Percentiles rank a stretch among this genome's conserved stretches.
Conservation (phyloP, 805 yeast genomes). For the Lachancea thermotolerans region DNA sequence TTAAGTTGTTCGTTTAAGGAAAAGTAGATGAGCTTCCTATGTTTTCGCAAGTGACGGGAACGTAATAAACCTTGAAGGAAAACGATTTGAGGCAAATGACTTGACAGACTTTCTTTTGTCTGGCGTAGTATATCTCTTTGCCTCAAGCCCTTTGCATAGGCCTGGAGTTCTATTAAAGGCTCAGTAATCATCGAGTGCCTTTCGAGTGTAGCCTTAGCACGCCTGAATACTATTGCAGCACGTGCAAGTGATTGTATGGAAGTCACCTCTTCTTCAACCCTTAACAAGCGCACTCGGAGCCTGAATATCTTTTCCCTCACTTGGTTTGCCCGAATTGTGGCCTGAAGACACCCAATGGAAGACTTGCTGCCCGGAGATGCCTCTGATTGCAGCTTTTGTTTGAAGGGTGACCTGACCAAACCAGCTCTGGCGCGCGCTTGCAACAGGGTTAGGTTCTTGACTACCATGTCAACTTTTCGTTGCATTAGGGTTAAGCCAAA, state of each 20-base stretch:
- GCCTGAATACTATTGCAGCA: slow-evolving; percentile 32
- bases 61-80: slow-evolving; percentile 7
- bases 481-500: slow-evolving; percentile 56
- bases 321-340: slow-evolving; percentile 43
- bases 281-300: slow-evolving; percentile 18
- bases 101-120: neutral
- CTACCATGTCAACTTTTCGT: slow-evolving; percentile 53
- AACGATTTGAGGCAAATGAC: neutral
- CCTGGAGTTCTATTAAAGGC: slow-evolving; percentile 3
- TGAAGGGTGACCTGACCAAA: slow-evolving; percentile 19
- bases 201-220: neutral
- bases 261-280: slow-evolving; percentile 24
- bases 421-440: slow-evolving; percentile 50
- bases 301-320: slow-evolving; percentile 24
- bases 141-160: neutral
- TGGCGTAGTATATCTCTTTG: neutral
- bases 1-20: slow-evolving; percentile 1
- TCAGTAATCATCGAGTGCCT: neutral
- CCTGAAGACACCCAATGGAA: slow-evolving; percentile 38
- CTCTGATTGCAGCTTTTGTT: neutral
- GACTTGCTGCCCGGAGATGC: neutral
- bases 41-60: slow-evolving; percentile 2
- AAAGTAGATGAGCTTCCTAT: slow-evolving; percentile 1
- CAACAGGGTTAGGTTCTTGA: slow-evolving; percentile 41
- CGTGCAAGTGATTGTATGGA: slow-evolving; percentile 36